Conservation (phyloP, 129 eudicot species). For the Heracleum sosnowskyi region DNA sequence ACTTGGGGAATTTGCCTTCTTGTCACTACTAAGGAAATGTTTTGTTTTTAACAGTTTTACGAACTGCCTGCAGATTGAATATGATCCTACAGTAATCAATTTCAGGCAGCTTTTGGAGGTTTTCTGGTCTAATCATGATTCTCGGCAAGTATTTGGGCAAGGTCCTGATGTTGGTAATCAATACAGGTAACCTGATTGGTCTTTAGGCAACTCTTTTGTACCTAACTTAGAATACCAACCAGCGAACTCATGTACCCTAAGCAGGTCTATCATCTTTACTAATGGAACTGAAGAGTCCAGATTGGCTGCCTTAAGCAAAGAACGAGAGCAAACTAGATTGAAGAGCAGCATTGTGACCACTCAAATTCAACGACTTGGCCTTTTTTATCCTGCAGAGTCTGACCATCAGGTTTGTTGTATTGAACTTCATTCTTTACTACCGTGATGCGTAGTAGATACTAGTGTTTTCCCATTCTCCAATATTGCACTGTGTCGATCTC, state of each 20-base stretch:
- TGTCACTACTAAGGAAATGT: conserved; percentile 16
- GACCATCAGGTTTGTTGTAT: conserved; percentile 77
- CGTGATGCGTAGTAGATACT: not conserved
- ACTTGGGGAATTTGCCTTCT: not conserved
- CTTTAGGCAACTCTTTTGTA: not conserved
- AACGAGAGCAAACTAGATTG: conserved; percentile 79
- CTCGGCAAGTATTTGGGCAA: conserved; percentile 97
- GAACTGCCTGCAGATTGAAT: conserved; percentile 65
- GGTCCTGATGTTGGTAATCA: conserved; percentile 99
- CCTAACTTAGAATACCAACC: not conserved
- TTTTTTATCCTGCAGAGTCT: conserved; percentile 82
- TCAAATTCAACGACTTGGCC: conserved; percentile 66
- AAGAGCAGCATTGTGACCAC: conserved; percentile 79
- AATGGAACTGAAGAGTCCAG: conserved; percentile 91
- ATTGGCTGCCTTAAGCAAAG: conserved; percentile 78
- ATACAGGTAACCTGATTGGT: conserved; percentile 48
- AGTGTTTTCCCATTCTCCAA: not conserved
- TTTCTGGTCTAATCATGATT: conserved; percentile 92
- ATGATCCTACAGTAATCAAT: conserved; percentile 75
- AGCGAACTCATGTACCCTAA: conserved; percentile 6
- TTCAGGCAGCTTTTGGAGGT: conserved; percentile 93
- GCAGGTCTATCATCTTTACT: conserved; percentile 85
- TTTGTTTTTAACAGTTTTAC: conserved; percentile 24
- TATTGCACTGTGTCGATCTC: not conserved
- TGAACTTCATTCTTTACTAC: not conserved